Base-by-base conservation (phyloP, 2,329 filamentous ascomycete genomes). In the Microcera coccophila region DNA sequence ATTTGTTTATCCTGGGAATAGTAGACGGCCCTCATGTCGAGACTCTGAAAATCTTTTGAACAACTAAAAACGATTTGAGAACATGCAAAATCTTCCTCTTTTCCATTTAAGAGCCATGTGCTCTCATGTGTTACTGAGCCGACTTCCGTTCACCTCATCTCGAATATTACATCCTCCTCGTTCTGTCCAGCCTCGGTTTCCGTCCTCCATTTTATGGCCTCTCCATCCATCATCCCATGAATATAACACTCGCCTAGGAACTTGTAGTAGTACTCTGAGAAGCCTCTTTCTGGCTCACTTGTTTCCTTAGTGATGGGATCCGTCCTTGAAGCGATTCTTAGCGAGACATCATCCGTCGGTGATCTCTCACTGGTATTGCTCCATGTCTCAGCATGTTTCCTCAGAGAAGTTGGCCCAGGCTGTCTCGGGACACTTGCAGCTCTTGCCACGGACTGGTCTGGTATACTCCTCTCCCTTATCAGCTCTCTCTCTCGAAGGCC, bases 171-270 rank as follows among this genome's bases (percentile, higher is more conserved):
- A 20, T 35, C 33, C 8, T 35, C 33, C 16, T 33, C 9, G 9
- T 8, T 35, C 9, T 4, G 12, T 9, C 7, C 10, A 20, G 18
- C 15, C 4, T 20, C 16, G 20, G 10, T 20, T 16, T 20, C 20
- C 33, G 10, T n/a, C 7, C 33, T 35, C 20, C 18, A 10, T 9
- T n/a, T 20, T 35, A 35, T n/a, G 15, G 33, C 33, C 33, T 35
- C 33, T 10, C 33, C 33, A 20, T 35, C 33, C 33, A 35, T 35
- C 33, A 35, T 35, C 16, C 33, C 33, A 35, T 35, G 33, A n/a
- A 35, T 35, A 35, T 35, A 35, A 17, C 33, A 35, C 18, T 35
- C 33, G 9, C 33, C 33, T 12, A 35, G n/a, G n/a, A 35, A 35
- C 15, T 35, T 35, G 33, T 35, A 35, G 18, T 35, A 35, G 33